phyloP scores from a whole-genome alignment of 1,284 basidiomycete genomes.

The Peniophora sp. region DNA sequence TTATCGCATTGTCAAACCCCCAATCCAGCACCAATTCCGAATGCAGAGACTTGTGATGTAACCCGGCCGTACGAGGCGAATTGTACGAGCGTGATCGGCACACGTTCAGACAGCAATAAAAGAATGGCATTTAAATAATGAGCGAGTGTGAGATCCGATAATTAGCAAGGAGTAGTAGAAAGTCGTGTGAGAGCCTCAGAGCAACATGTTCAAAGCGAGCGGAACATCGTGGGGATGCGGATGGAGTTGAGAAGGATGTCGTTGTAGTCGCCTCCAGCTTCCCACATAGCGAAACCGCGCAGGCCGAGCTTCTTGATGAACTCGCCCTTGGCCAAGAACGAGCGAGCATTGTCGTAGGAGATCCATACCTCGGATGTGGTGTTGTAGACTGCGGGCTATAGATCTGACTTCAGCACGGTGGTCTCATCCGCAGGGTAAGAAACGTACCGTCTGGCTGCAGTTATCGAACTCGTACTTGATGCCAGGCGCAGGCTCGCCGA shows the following conservation, averaged over 20 bases:
- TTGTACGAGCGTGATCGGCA: too few species aligned
- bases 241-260: slow-evolving; percentile 40
- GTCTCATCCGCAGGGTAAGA: neutral
- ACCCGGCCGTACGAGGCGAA: too few species aligned
- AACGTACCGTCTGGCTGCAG: slow-evolving; percentile 56
- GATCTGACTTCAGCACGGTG: neutral
- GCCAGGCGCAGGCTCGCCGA: slow-evolving; percentile 36
- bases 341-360: slow-evolving; percentile 47
- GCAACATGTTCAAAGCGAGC: neutral
- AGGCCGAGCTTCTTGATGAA: slow-evolving; percentile 28
- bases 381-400: slow-evolving; percentile 54
- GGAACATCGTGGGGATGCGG: slow-evolving; percentile 8
- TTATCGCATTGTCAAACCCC: too few species aligned
- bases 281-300: slow-evolving; percentile 47
- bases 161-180: too few species aligned
- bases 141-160: too few species aligned
- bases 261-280: slow-evolving; percentile 41
- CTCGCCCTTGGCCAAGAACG: slow-evolving; percentile 48
- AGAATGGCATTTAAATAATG: too few species aligned
- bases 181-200: too few species aligned
- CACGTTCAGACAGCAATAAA: too few species aligned
- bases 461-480: slow-evolving; percentile 42
- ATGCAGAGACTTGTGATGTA: too few species aligned
- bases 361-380: slow-evolving; percentile 38
- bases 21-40: too few species aligned